Conservation (phyloP, 495 filamentous ascomycete species). For the Apiosordaria backusii region DNA sequence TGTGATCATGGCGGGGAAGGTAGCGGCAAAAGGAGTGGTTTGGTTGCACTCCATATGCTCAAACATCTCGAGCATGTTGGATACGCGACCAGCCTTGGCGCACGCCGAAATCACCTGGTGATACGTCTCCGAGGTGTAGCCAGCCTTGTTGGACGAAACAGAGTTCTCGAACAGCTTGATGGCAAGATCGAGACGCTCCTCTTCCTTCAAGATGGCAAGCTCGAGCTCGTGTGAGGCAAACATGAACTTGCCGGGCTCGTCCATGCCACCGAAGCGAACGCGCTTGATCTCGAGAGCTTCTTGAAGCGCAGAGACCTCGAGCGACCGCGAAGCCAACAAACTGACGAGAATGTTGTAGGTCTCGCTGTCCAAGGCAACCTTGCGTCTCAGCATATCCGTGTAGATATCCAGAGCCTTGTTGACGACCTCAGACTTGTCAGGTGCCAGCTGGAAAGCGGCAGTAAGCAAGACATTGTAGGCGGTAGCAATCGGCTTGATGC, state of each 20-base stretch:
- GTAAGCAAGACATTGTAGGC: conserved; percentile 88
- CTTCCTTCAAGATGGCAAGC: conserved; percentile 74
- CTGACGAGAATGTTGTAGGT: conserved; percentile 86
- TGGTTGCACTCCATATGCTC: conserved; percentile 80
- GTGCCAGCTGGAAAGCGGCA: conserved; percentile 72
- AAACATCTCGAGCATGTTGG: conserved; percentile 86
- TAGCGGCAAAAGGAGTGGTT: conserved; percentile 68
- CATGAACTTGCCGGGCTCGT: conserved; percentile 85
- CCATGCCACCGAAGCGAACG: conserved; percentile 76
- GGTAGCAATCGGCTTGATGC: conserved; percentile 70
- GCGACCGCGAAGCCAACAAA: conserved; percentile 71
- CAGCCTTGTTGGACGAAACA: conserved; percentile 56
- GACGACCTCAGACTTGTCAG: conserved; percentile 71
- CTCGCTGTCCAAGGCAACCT: conserved; percentile 71
- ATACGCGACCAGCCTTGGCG: conserved; percentile 68
- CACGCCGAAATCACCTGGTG: conserved; percentile 78
- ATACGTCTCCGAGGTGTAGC: conserved; percentile 64
- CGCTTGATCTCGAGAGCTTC: conserved; percentile 69
- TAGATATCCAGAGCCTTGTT: conserved; percentile 92
- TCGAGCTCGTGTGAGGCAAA: conserved; percentile 82
- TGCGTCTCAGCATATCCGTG: conserved; percentile 88
- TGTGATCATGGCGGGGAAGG: conserved; percentile 88
- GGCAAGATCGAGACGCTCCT: conserved; percentile 78
- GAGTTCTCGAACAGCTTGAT: conserved; percentile 79
- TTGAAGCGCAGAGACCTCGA: conserved; percentile 67